Base-by-base conservation (phyloP, 805 yeast genomes). In the Yamadazyma sp. region DNA sequence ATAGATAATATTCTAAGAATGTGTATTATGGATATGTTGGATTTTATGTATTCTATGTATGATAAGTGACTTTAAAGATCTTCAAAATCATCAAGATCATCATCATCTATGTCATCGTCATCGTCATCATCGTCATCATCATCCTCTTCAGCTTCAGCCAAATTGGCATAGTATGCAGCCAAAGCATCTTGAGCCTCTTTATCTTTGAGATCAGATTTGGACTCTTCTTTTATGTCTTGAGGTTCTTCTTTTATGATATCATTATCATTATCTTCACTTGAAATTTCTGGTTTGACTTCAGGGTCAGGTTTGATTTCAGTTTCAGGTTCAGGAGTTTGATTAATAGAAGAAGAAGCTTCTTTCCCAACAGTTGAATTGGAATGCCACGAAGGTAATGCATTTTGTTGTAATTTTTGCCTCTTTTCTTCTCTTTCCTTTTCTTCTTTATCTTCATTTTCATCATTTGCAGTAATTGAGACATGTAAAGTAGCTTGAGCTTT, bases 381-480 rank as follows among this genome's bases (percentile, higher is more conserved):
- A 56, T 93, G 96, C 99, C 99, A 93, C 19, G 93, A 82, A 6
- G 99, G 99, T 47, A 93, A 70, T 4, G 96, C 96, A 56, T 93
- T 93, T 58, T 91, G 96, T 53, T 84, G 82, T 58, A 89, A 70
- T 46, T 76, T 72, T 58, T 74, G 81, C 58, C 76, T 78, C 72
- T 74, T 80, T 66, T 69, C 79, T 56, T 84, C 82, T 53, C 76
- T 67, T 48, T 79, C 80, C 53, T 69, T 73, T 49, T 73, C 73
- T 59, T 81, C 88, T 47, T 78, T 74, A 53, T 74, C 80, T 46
- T 74, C 71, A 42, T 78, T 78, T 50, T 86, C 94, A 58, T 86
- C 96, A 48, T 80, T 84, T 12, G 91, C 93, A 4, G 95, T 80
- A 35, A 93, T 88, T 47, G 85, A 81, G 38, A 93, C 95, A 58